Evolutionary conservation across 2,329 filamentous ascomycete species (phyloP), one percentile per base, ranked within the genome.

Genomic region (Beauveria australis): DNA sequence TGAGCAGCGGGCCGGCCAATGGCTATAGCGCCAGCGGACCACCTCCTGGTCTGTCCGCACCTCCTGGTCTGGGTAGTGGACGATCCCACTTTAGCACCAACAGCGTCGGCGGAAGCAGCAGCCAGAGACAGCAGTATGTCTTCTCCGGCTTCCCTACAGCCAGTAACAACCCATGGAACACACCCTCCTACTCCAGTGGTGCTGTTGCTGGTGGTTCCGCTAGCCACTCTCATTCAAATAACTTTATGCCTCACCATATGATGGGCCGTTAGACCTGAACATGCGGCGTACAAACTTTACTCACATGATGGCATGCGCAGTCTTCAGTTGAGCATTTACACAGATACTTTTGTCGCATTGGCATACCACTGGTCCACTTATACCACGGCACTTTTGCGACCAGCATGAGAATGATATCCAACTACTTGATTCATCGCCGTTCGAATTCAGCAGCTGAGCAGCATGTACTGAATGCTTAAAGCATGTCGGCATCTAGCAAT

Each of bases 31-130:
- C 85, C 40, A 89, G 80, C 67, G 87, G 90, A 0, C 92, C 92
- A 26, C 92, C 92, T 14, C 92, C 92, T 0, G 92, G 92, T 2
- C 81, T 97, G 9, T 72, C 84, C 1, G 86, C 85, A 7, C 92
- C 92, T 16, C 89, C 91, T 2, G 90, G 89, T 14, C 78, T 93
- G 40, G 79, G 76, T 16, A 61, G 63, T 19, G 65, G 67, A 16
- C 70, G 70, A 19, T 47, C 60, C 37, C 63, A 63, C 53, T 53
- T 48, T 22, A 51, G 24, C 6, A 40, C 26, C 47, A 44, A 52
- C 40, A 24, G 14, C 44, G 44, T 52, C 24, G n/a, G 19, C 43
- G 37, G 24, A 19, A 28, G 22, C 16, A 53, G 22, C 57, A 47
- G 22, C 46, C 40, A 44, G 33, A 41, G 28, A 18, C 41, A 44